Evolutionary conservation across 805 yeast species (phyloP).

Genomic region (Tetrapisispora nanseiensis): DNA sequence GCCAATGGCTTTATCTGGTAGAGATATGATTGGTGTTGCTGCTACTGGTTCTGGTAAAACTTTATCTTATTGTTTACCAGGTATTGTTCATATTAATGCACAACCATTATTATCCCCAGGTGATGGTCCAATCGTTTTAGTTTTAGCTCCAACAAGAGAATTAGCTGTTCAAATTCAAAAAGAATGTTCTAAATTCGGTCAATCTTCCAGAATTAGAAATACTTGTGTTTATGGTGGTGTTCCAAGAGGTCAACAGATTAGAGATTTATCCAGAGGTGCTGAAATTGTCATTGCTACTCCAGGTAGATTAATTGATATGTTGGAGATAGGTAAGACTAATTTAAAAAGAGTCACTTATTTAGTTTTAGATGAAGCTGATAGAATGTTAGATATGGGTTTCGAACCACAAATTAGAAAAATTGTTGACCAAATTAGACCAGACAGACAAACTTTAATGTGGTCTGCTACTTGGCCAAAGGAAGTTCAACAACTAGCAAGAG

Average conservation of each 20-base stretch:
- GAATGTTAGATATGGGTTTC: slow-evolving; percentile 99
- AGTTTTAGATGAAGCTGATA: slow-evolving; percentile 97
- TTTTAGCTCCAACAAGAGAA: slow-evolving; percentile 99
- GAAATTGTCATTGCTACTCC: slow-evolving; percentile 98
- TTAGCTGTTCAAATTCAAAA: slow-evolving; percentile 92
- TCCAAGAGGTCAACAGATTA: slow-evolving; percentile 93
- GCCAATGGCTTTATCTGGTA: slow-evolving; percentile 99
- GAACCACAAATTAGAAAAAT: slow-evolving; percentile 99
- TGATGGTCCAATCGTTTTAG: slow-evolving; percentile 96
- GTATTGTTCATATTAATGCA: slow-evolving; percentile 95
- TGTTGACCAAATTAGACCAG: slow-evolving; percentile 97
- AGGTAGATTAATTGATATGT: slow-evolving; percentile 96
- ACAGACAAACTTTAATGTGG: slow-evolving; percentile 99
- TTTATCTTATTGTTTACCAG: slow-evolving; percentile 90
- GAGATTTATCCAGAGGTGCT: slow-evolving; percentile 90
- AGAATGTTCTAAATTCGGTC: slow-evolving; percentile 92
- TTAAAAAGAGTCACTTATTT: slow-evolving; percentile 92
- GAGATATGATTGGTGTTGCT: slow-evolving; percentile 98
- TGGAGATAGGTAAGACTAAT: slow-evolving; percentile 90
- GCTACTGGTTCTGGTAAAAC: slow-evolving; percentile 99
- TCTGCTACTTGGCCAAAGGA: slow-evolving; percentile 99
- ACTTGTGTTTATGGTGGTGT: slow-evolving; percentile 99
- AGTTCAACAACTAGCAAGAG: slow-evolving; percentile 86
- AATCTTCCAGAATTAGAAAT: slow-evolving; percentile 86
- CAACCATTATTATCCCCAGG: slow-evolving; percentile 90